Evolutionary conservation across 345 rosid genomes (phyloP), one percentile per base, ranked within the genome.

Genomic region (Gynandropsis gynandra): DNA sequence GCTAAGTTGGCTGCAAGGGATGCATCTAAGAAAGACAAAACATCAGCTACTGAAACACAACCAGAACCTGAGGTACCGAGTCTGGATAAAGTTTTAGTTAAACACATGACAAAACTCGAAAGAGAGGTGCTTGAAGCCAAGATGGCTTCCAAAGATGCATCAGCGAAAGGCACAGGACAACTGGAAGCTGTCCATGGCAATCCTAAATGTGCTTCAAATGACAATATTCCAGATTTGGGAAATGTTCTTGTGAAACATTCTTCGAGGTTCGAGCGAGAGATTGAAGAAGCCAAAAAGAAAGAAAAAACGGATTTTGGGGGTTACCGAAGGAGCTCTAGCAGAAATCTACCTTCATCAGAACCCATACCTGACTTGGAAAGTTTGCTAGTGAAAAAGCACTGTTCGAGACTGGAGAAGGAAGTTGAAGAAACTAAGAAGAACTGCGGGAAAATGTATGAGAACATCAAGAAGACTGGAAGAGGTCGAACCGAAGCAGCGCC

Each of bases 81-180:
- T 77, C 52, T 89, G 46, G 97, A 86, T 57, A 86, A 85, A 74
- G 77, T 69, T 72, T 63, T 89, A 64, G 95, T 89, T 21, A 89
- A 81, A 72, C 89, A 69, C 72, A 67, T 73, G 80, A 69, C 87
- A 20, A 80, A 72, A 67, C 85, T 89, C 32, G 97, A 89, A 72
- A 79, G 51, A 65, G 95, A 89, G 69, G 85, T 89, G 42, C 68
- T 63, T 63, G 93, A 85, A 83, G 97, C 94, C 39, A 89, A 70
- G 69, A 69, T 52, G 19, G 59, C 50, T 58, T 71, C 60, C 52
- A 82, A 57, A 58, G 74, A 65, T 2, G 63, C 51, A 39, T 32
- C 61, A 32, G 64, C 38, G 4, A 53, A 53, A 54, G 27, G 32
- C 20, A 42, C 18, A 59, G 54, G 42, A 17, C 52, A 8, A 16